Conservation (phyloP, 2,329 filamentous ascomycete species). For the Sphaerulina populicola region DNA sequence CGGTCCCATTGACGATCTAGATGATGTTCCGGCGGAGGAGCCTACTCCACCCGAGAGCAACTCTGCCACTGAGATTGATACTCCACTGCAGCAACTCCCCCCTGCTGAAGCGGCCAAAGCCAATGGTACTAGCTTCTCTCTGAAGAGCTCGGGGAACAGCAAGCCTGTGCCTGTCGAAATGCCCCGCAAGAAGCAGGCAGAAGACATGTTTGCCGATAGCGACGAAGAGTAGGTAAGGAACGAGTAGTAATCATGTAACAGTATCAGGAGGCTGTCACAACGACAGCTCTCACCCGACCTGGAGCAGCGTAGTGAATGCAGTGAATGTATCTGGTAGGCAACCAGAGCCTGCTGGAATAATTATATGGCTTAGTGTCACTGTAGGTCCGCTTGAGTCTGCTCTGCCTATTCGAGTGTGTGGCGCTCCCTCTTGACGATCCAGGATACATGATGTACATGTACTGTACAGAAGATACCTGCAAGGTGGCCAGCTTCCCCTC, state of each 20-base stretch:
- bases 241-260: neutral
- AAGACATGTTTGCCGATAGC: conserved; percentile 81
- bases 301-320: no score
- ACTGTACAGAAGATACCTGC: neutral
- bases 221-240: conserved; percentile 44
- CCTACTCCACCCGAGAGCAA: no score
- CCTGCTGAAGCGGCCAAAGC: neutral
- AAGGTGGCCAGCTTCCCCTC: conserved; percentile 14
- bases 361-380: no score
- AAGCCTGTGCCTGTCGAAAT: conserved; percentile 16
- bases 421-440: neutral
- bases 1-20: conserved; percentile 20
- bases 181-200: conserved; percentile 62
- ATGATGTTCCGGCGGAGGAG: no score
- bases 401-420: neutral
- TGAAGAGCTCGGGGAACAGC: conserved; percentile 19
- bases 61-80: no score
- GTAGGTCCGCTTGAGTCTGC: neutral
- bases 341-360: no score
- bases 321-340: no score
- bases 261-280: no score
- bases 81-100: neutral
- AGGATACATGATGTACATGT: neutral
- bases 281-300: no score
- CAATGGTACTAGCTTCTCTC: conserved; percentile 21